Percentiles rank a stretch among this genome's conserved stretches.
phyloP scores from a whole-genome alignment of 495 filamentous ascomycete genomes.

The Hyaloscypha bicolor region DNA sequence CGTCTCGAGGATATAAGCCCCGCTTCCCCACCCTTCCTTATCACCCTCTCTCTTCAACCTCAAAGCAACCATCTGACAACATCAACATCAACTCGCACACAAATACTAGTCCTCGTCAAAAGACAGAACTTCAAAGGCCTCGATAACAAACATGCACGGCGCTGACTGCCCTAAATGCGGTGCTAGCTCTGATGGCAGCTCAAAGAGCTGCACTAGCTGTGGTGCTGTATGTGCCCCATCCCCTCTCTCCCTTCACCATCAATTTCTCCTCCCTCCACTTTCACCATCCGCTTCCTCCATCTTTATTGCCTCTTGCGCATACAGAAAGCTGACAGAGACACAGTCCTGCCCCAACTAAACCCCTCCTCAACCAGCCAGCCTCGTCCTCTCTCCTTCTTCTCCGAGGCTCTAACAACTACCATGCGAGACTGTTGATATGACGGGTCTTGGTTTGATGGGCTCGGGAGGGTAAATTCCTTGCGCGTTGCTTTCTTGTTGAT shows the following conservation, averaged over 20 bases:
- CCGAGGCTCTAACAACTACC: background rate
- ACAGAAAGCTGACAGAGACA: background rate
- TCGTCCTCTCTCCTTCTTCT: background rate
- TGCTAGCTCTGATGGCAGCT: conserved; percentile 17
- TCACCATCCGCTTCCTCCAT: background rate
- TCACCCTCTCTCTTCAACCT: background rate
- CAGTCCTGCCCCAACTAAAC: conserved; percentile 25
- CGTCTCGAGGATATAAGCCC: background rate
- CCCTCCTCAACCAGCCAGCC: background rate
- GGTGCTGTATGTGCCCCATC: conserved; percentile 30
- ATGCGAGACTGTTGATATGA: background rate
- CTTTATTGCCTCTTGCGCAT: no score
- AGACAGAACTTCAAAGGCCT: background rate
- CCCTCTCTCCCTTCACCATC: background rate
- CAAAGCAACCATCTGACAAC: background rate
- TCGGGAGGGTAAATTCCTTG: background rate
- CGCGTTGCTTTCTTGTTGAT: conserved; percentile 15
- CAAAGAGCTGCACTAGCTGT: conserved; percentile 32
- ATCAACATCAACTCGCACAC: background rate
- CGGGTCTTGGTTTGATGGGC: background rate
- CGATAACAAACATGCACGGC: conserved; percentile 30
- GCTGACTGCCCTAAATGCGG: conserved; percentile 34
- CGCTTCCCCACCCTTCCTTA: conserved; percentile 3
- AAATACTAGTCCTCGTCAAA: background rate
- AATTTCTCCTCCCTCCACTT: background rate